phyloP scores from a whole-genome alignment of 148 eudicot species.

The Dysphania ambrosioides region DNA sequence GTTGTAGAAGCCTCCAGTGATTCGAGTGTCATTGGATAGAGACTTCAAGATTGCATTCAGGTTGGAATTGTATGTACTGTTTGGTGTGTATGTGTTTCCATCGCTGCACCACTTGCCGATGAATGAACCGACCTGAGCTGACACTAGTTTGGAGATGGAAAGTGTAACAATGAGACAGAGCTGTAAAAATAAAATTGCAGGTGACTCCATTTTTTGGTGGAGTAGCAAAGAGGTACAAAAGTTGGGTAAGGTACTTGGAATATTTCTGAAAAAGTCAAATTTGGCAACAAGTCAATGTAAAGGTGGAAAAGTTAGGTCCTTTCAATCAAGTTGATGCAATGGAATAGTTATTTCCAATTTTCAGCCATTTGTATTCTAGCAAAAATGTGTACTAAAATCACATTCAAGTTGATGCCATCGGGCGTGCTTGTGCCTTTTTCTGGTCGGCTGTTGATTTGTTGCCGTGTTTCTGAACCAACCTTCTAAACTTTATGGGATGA shows the following conservation, averaged over 20 bases:
- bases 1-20: constrained; percentile 28
- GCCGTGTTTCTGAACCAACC: too few species aligned
- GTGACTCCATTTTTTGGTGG: constrained; percentile 5
- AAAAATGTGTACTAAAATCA: too few species aligned
- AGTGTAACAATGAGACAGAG: not conserved
- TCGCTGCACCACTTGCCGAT: not conserved
- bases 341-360: too few species aligned
- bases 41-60: constrained; percentile 15
- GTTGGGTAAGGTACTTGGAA: not conserved
- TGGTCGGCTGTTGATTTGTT: too few species aligned
- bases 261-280: not conserved
- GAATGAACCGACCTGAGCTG: constrained; percentile 7
- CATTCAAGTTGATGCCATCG: too few species aligned
- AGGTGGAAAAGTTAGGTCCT: not conserved
- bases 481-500: too few species aligned
- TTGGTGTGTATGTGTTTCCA: constrained; percentile 10
- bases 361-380: too few species aligned
- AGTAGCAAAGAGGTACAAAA: too few species aligned
- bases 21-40: constrained; percentile 6
- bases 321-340: not conserved
- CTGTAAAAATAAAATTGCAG: not conserved
- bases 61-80: constrained; percentile 24
- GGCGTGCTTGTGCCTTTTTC: too few species aligned
- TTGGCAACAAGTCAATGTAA: not conserved
- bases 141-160: not conserved